These are phyloP conservation scores for Ophiostoma ulmi DNA, from an alignment of 2,329 filamentous ascomycete genomes.

Conservation along the genomic window DNA sequence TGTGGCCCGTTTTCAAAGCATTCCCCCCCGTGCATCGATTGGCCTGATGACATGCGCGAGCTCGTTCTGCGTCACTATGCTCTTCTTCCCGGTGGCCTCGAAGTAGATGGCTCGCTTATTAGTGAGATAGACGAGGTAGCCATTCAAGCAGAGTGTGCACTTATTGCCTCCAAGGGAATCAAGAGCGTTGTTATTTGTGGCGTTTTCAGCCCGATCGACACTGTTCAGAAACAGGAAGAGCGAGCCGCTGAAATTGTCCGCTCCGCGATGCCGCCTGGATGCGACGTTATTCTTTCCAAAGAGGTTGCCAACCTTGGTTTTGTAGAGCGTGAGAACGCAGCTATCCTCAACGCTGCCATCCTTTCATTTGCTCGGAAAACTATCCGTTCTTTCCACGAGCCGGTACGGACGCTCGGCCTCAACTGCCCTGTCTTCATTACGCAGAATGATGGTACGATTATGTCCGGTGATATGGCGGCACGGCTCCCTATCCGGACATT, in stretches of 20 bases:
- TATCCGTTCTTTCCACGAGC: constrained; percentile 49
- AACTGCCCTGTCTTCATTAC: not conserved
- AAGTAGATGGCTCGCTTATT: constrained; percentile 48
- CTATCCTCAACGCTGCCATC: constrained; percentile 60
- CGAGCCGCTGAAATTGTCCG: constrained; percentile 41
- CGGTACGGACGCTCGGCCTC: not conserved
- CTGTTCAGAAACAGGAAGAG: constrained; percentile 45
- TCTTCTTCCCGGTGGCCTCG: constrained; percentile 46
- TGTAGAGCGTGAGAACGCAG: constrained; percentile 59
- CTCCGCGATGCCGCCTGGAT: constrained; percentile 36
- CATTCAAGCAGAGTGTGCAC: constrained; percentile 38
- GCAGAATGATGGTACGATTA: constrained; percentile 19
- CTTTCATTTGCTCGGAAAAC: constrained; percentile 53
- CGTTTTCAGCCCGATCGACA: constrained; percentile 51
- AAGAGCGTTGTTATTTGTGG: constrained; percentile 45
- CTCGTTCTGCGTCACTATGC: constrained; percentile 45
- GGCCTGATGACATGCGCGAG: constrained; percentile 45
- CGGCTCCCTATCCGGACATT: constrained; percentile 57
- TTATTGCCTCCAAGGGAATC: constrained; percentile 42
- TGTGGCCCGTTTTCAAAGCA: constrained; percentile 51
- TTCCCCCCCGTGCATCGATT: constrained; percentile 49
- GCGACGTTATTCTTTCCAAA: constrained; percentile 47
- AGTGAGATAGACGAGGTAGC: constrained; percentile 41
- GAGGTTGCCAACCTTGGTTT: constrained; percentile 52
- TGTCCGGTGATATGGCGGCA: constrained; percentile 50